Evolutionary conservation across 192 early-diverging fungal species (phyloP).

Genomic region (Thamnidium elegans): DNA sequence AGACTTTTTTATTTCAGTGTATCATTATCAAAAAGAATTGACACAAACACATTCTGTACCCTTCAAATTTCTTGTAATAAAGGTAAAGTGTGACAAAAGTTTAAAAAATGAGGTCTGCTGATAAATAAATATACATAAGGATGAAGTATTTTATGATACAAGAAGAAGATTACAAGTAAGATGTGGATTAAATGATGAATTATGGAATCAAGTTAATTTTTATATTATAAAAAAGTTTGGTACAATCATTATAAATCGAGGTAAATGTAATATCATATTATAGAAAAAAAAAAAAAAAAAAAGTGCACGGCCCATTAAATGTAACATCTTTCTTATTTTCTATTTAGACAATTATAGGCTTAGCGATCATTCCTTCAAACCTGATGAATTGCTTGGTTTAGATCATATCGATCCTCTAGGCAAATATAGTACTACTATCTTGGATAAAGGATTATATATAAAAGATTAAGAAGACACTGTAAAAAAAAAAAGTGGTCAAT

Average conservation of each 20-base stretch:
- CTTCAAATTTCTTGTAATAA: constrained; percentile 70
- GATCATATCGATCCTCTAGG: constrained; percentile 39
- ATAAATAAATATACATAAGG: constrained; percentile 29
- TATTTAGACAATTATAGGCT: constrained; percentile 36
- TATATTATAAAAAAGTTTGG: constrained; percentile 34
- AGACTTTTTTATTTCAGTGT: constrained; percentile 55
- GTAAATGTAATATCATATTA: constrained; percentile 24
- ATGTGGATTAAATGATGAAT: constrained; percentile 77
- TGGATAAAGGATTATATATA: constrained; percentile 18
- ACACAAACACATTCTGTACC: constrained; percentile 74
- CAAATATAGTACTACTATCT: background rate
- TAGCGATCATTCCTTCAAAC: constrained; percentile 27
- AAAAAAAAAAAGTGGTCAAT: too few relatives aligned
- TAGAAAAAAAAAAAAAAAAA: background rate
- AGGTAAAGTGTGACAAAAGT: constrained; percentile 20
- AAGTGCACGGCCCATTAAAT: background rate
- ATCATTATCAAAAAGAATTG: constrained; percentile 76
- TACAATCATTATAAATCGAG: background rate
- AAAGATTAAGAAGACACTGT: constrained; percentile 6
- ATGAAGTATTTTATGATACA: constrained; percentile 66
- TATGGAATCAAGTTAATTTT: constrained; percentile 67
- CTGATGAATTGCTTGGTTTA: constrained; percentile 46
- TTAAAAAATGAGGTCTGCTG: background rate
- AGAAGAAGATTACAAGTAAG: constrained; percentile 67
- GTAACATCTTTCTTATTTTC: background rate